These are phyloP conservation scores for Cylindrotheca closterium DNA, from an alignment of 108 stramenopile species.

Conservation along the genomic window DNA sequence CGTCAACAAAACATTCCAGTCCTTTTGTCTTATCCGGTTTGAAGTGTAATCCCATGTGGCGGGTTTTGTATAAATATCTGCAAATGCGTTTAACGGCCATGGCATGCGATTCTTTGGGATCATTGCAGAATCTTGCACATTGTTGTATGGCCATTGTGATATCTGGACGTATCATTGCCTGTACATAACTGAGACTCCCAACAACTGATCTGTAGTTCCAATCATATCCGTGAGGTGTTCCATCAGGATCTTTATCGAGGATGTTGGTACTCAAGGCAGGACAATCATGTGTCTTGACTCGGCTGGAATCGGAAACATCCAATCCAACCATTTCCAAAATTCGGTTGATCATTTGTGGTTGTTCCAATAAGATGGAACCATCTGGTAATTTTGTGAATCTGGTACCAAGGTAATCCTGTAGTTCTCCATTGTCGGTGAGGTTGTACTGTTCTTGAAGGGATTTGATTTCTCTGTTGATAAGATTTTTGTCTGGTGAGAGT, in stretches of 20 bases:
- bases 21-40: background rate
- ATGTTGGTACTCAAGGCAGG: background rate
- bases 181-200: constrained; percentile 4
- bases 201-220: background rate
- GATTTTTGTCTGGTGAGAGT: no score
- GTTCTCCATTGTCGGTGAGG: no score
- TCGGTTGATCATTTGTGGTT: constrained; percentile 4
- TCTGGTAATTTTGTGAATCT: no score
- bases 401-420: no score
- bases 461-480: no score
- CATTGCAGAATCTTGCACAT: constrained; percentile 5
- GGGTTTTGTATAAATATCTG: background rate
- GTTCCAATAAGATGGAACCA: no score
- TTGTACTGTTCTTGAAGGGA: no score
- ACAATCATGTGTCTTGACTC: no score
- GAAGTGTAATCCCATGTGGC: background rate
- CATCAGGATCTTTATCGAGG: background rate
- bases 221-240: no score
- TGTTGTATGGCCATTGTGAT: background rate
- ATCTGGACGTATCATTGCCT: background rate
- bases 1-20: no score
- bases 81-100: constrained; percentile 1
- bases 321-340: background rate
- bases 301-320: background rate
- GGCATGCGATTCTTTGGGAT: no score